A percentile compares a stretch with the other conserved stretches of the same genome.
Conservation (phyloP, 352 stramenopile genomes). For the Phytophthora lateralis region DNA sequence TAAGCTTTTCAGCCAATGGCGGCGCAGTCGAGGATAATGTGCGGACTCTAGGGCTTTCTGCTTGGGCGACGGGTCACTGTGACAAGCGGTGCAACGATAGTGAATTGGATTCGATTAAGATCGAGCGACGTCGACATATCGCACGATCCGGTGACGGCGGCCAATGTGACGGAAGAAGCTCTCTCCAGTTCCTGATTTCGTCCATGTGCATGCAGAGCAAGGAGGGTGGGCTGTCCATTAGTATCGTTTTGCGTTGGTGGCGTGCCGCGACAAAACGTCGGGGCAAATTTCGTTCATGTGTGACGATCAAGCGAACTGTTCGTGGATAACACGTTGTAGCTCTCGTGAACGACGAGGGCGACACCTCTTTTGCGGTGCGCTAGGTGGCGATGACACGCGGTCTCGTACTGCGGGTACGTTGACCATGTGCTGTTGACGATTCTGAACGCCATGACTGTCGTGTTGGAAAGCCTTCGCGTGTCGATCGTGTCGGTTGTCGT, state of each 20-base stretch:
- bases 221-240: no score
- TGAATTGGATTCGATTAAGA: conserved; percentile 16
- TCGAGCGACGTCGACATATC: conserved; percentile 19
- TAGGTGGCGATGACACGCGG: background rate
- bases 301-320: background rate
- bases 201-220: background rate
- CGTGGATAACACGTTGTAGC: background rate
- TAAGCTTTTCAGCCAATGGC: conserved; percentile 19
- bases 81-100: background rate
- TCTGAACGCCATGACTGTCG: background rate
- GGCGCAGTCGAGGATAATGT: no score
- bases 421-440: conserved; percentile 8
- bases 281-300: background rate
- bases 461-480: background rate
- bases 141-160: conserved; percentile 2
- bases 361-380: background rate
- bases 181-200: background rate
- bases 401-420: conserved; percentile 4
- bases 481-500: conserved; percentile 2
- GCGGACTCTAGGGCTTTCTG: background rate
- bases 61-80: background rate
- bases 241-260: background rate
- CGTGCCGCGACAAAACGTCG: background rate
- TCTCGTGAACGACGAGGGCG: background rate
- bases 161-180: no score